Base-by-base conservation (phyloP, 2,329 filamentous ascomycete species). In the Cytospora piceae region DNA sequence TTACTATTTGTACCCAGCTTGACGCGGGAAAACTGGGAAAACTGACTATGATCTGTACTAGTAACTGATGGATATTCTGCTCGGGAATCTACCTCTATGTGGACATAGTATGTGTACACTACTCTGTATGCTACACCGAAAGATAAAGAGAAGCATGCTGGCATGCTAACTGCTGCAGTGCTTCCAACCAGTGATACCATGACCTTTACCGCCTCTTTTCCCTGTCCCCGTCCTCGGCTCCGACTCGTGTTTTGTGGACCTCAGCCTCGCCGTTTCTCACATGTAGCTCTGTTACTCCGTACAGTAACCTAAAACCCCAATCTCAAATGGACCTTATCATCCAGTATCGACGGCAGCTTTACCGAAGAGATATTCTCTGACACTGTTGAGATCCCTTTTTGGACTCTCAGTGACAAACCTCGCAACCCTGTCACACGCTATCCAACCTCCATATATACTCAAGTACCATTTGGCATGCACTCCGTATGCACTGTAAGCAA, bases 171-270 rank as follows among this genome's bases (percentile, higher is more conserved):
- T 24, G 37, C 60, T 57, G 60, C 37, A 57, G 39, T 51, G 29
- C 37, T 32, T 56, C 59, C 51, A 61, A 27, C 22, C 52, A 55
- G 14, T 32, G 29, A 34, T 27, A 31, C 52, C 29, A 14, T 39
- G 31, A 22, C 53, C 60, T 9, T 63, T 63, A 63, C 61, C 61
- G 61, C 61, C 39, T 63, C 61, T 63, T 63, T 63, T 22, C 42
- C 53, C 39, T n/a, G 59, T 61, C 27, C 27, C 27, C 27, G 27
- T 29, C 27, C n/a, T 57, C 61, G 61, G 61, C 61, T 57, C 61
- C 61, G 61, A 57, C 61, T 63, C 61, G 53, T 57, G 51, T 49
- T 51, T 32, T 57, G 61, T 63, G 61, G 61, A 46, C 39, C 61
- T 63, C 61, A 63, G 61, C 61, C 61, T 57, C 42, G 61, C 39